These are phyloP conservation scores for Penicillium sp. DNA, from an alignment of 2,329 filamentous ascomycete genomes.

Conservation along the genomic window DNA sequence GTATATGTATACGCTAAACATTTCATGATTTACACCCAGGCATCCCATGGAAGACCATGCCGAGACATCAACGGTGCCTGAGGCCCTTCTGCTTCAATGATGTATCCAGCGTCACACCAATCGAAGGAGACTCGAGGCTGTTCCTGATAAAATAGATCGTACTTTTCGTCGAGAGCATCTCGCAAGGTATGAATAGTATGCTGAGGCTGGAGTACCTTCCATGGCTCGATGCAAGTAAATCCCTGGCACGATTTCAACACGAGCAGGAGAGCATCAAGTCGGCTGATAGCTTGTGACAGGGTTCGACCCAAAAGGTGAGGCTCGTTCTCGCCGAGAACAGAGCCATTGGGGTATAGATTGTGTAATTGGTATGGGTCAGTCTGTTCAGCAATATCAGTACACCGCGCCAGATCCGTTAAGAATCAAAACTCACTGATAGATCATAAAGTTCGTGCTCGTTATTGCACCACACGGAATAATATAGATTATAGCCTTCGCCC, in stretches of 20 bases:
- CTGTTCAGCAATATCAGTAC: slow-evolving; percentile 13
- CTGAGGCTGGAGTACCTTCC: slow-evolving; percentile 36
- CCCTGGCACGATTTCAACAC: slow-evolving; percentile 44
- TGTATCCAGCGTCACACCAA: slow-evolving; percentile 38
- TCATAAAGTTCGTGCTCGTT: slow-evolving; percentile 45
- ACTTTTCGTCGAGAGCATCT: slow-evolving; percentile 32
- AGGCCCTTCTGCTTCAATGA: slow-evolving; percentile 38
- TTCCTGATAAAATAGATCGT: slow-evolving; percentile 34
- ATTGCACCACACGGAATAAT: slow-evolving; percentile 45
- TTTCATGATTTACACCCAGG: slow-evolving; percentile 19
- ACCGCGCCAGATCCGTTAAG: no score
- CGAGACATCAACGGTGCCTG: slow-evolving; percentile 24
- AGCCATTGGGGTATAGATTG: slow-evolving; percentile 29
- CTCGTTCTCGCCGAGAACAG: not conserved
- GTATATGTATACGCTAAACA: not conserved
- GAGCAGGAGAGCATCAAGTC: slow-evolving; percentile 39
- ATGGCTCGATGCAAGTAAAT: slow-evolving; percentile 37
- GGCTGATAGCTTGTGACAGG: slow-evolving; percentile 20
- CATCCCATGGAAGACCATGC: slow-evolving; percentile 24
- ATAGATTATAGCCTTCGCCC: slow-evolving; percentile 37
- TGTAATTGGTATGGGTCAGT: slow-evolving; percentile 39
- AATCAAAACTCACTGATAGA: slow-evolving; percentile 25
- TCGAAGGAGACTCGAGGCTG: slow-evolving; percentile 37
- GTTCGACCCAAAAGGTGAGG: slow-evolving; percentile 21
- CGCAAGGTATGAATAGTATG: slow-evolving; percentile 30